Evolutionary conservation across 257 asterid genomes (phyloP), one percentile per base, ranked within the genome.

Genomic region (Thymus quinquecostatus): DNA sequence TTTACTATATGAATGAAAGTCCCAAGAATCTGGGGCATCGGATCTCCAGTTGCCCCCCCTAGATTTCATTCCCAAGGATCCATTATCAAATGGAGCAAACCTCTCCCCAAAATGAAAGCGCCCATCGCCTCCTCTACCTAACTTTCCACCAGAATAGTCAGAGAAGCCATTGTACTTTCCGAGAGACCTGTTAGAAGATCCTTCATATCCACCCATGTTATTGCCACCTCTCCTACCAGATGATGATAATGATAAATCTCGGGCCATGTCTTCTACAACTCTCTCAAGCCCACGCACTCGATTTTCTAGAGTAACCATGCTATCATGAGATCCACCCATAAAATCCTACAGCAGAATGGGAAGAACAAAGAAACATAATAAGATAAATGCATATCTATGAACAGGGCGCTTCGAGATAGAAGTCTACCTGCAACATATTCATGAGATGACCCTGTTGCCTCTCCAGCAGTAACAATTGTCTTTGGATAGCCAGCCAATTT

Each of bases 281-380:
- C 99, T 87, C 88, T 95, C 99, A 33, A 95, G 97, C 60, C 99
- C 97, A 49, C 94, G 80, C 9, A 95, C 98, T 79, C 99, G 87
- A 72, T 86, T 87, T 80, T 92, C 99, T 11, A 95, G 88, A 61
- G 99, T 90, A 78, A 92, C 74, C 99, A 95, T 95, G 89, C 91
- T 90, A 55, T 89, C 91, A 73, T 90, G 99, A 57, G 98, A 95
- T 60, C 99, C 96, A 29, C 99, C 97, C 98, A 95, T 95, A 82
- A 92, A 92, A 68, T 92, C 98, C 97, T 95, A 82, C 72, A 72
- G 60, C 61, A 64, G 77, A 76, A 71, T 45, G 74, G 34, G 38
- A 36, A 67, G 0, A 9, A 66, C 79, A 76, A 70, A 57, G 72
- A 48, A 11, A 34, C 4, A 21, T 47, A 28, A 56, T 82, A 43